Conservation (phyloP, 441 rosid species). For the Breynia disticha region DNA sequence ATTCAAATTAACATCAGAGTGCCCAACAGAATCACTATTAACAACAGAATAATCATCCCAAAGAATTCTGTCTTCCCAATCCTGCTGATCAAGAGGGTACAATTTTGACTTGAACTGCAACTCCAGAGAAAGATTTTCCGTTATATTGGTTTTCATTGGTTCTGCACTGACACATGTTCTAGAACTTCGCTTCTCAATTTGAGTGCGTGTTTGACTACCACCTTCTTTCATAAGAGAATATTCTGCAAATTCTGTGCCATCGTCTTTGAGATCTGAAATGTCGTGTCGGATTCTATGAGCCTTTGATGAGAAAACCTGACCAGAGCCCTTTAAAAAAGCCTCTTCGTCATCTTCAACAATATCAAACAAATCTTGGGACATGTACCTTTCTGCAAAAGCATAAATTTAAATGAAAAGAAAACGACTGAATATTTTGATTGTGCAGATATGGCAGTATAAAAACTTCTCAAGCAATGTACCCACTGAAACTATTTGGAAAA, state of each 20-base stretch:
- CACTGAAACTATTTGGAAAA: too few relatives aligned
- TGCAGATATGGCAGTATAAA: too few relatives aligned
- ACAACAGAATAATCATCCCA: constrained; percentile 68
- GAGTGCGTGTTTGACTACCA: constrained; percentile 24
- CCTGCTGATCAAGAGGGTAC: constrained; percentile 79
- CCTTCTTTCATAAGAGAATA: constrained; percentile 28
- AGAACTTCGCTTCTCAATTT: constrained; percentile 27
- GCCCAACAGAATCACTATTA: constrained; percentile 35
- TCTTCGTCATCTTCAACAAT: constrained; percentile 93
- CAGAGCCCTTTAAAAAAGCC: constrained; percentile 48
- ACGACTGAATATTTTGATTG: neutral
- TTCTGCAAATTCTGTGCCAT: constrained; percentile 25
- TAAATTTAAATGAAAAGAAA: constrained; percentile 9
- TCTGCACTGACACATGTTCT: constrained; percentile 52
- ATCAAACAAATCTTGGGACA: constrained; percentile 44
- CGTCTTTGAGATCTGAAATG: constrained; percentile 25
- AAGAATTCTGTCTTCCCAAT: constrained; percentile 82
- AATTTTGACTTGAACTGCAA: constrained; percentile 36
- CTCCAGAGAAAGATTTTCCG: constrained; percentile 30
- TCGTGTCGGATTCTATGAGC: constrained; percentile 32
- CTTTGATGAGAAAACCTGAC: constrained; percentile 32
- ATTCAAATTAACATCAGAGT: constrained; percentile 36
- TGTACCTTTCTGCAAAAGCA: constrained; percentile 53
- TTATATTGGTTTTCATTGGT: constrained; percentile 49
- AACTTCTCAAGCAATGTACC: too few relatives aligned